Evolutionary conservation across 2,329 filamentous ascomycete genomes (phyloP).

Genomic region (Clarireedia monteithiana): DNA sequence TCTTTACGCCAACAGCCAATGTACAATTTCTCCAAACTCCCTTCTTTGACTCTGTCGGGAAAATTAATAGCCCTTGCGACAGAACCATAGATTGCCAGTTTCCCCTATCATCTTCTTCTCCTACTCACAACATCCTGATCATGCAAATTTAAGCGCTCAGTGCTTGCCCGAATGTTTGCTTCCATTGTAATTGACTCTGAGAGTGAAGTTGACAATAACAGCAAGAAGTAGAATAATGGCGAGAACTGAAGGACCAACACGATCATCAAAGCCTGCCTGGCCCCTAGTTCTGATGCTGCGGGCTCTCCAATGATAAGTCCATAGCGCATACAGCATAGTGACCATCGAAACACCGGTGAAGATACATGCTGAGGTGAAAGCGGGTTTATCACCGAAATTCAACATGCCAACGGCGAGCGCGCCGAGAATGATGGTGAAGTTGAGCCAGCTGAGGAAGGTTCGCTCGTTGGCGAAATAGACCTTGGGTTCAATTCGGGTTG

Average conservation of each 20-base stretch:
- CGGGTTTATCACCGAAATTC: constrained; percentile 93
- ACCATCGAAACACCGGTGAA: constrained; percentile 94
- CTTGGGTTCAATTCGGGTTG: constrained; percentile 96
- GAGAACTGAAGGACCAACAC: constrained; percentile 85
- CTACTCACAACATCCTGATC: neutral
- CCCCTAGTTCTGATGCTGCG: constrained; percentile 86
- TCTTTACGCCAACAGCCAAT: neutral
- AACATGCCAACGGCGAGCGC: constrained; percentile 93
- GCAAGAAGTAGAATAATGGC: constrained; percentile 79
- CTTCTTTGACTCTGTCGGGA: no score
- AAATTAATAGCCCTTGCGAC: neutral
- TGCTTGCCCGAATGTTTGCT: constrained; percentile 8
- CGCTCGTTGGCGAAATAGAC: constrained; percentile 99
- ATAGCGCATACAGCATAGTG: constrained; percentile 89
- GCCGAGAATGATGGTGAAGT: constrained; percentile 97
- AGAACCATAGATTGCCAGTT: neutral
- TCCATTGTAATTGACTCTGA: constrained; percentile 53
- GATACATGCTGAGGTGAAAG: constrained; percentile 86
- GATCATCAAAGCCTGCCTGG: constrained; percentile 93
- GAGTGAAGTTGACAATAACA: constrained; percentile 91
- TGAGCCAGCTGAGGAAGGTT: constrained; percentile 98
- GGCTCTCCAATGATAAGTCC: constrained; percentile 96
- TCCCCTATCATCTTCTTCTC: neutral
- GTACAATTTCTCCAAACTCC: no score
- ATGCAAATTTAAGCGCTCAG: neutral